Conservation (phyloP, 805 yeast genomes). For the Candida piceae region DNA sequence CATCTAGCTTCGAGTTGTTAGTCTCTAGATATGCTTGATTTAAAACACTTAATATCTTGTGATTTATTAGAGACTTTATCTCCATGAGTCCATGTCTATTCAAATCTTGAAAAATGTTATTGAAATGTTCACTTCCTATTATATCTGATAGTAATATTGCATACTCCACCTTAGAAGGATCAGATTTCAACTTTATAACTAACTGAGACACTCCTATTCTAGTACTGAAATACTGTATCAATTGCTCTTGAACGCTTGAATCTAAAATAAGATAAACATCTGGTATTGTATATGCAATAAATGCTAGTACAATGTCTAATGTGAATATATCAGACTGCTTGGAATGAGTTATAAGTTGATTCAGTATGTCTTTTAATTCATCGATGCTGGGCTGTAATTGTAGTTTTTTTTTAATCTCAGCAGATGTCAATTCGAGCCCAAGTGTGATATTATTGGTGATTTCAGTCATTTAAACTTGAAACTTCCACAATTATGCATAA, state of each 20-base stretch:
- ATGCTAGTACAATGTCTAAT: conserved; percentile 10
- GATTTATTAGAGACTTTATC: conserved; percentile 11
- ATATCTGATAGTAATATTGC: conserved; percentile 9
- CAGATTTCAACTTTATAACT: conserved; percentile 6
- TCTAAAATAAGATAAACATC: conserved; percentile 5
- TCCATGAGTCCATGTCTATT: conserved; percentile 5
- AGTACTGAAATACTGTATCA: conserved; percentile 11
- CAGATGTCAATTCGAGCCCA: neutral
- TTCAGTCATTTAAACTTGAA: too few relatives aligned
- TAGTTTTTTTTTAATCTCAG: neutral
- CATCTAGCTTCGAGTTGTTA: conserved; percentile 3
- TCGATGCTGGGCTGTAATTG: conserved; percentile 2
- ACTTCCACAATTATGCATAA: too few relatives aligned
- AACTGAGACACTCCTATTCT: conserved; percentile 23
- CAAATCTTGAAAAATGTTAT: neutral
- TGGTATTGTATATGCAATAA: conserved; percentile 16
- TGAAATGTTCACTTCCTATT: conserved; percentile 4
- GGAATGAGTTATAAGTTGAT: neutral
- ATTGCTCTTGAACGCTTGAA: neutral
- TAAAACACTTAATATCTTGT: conserved; percentile 12
- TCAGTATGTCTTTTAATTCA: neutral
- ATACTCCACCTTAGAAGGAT: conserved; percentile 1
- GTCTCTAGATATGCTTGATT: conserved; percentile 9
- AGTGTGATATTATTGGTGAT: too few relatives aligned
- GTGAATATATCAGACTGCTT: conserved; percentile 4